These are phyloP conservation scores for Ceratocystis lukuohia DNA, from an alignment of 2,329 filamentous ascomycete genomes.

Conservation along the genomic window DNA sequence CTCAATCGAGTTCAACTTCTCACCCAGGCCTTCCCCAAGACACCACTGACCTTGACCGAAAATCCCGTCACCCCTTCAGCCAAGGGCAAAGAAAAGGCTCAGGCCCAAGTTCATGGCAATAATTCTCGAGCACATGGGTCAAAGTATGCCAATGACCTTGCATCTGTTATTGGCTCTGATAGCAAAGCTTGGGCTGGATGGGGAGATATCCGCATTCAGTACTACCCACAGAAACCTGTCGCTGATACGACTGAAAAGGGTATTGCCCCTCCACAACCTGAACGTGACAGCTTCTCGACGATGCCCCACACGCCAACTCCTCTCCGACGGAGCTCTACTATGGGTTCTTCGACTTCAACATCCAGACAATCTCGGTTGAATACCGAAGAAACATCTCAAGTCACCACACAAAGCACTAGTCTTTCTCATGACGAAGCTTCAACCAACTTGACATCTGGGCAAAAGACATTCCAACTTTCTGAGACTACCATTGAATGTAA, in stretches of 20 bases:
- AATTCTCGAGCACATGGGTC: slow-evolving; percentile 28
- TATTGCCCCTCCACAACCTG: not conserved
- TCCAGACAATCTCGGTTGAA: not conserved
- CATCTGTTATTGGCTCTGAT: slow-evolving; percentile 54
- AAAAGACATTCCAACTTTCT: slow-evolving; percentile 52
- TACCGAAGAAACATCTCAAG: slow-evolving; percentile 36
- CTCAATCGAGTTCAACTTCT: slow-evolving; percentile 74
- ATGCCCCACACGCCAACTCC: slow-evolving; percentile 62
- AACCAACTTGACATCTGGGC: slow-evolving; percentile 30
- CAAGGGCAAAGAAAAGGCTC: slow-evolving; percentile 65
- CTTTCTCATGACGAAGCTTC: not conserved
- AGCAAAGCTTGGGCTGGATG: slow-evolving; percentile 56
- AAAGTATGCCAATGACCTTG: slow-evolving; percentile 71
- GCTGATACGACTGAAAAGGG: not conserved
- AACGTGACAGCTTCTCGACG: slow-evolving; percentile 27
- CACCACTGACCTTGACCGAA: slow-evolving; percentile 40
- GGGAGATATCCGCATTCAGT: slow-evolving; percentile 67
- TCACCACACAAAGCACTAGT: slow-evolving; percentile 25
- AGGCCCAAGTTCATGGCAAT: slow-evolving; percentile 23
- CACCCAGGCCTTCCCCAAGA: slow-evolving; percentile 69
- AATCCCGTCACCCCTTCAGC: slow-evolving; percentile 37
- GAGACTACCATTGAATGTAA: slow-evolving; percentile 32
- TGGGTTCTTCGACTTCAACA: slow-evolving; percentile 23
- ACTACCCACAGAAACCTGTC: slow-evolving; percentile 45
- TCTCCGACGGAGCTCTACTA: slow-evolving; percentile 53